phyloP scores from a whole-genome alignment of 257 asterid genomes.

The Ilex asprella region DNA sequence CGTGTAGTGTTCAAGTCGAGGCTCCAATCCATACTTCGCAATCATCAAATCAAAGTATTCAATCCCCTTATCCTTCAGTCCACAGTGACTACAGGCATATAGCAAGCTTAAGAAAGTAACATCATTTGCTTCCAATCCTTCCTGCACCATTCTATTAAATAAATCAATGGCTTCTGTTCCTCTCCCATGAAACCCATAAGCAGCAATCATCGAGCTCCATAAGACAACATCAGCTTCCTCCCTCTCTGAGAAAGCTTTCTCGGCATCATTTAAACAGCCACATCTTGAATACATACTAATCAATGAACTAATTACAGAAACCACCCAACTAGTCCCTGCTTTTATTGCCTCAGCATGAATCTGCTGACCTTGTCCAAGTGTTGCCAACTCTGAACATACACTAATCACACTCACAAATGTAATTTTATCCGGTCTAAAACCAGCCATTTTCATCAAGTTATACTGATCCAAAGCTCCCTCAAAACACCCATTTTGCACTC shows the following conservation, averaged over 20 bases:
- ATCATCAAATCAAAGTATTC: conserved; percentile 37
- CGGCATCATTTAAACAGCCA: conserved; percentile 33
- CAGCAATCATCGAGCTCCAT: conserved; percentile 76
- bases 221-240: conserved; percentile 23
- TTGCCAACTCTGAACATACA: conserved; percentile 60
- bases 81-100: conserved; percentile 52
- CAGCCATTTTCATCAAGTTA: conserved; percentile 32
- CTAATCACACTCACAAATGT: conserved; percentile 57
- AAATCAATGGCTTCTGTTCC: conserved; percentile 37
- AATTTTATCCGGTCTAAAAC: conserved; percentile 40
- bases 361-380: conserved; percentile 67
- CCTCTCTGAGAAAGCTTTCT: conserved; percentile 19
- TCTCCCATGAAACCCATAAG: conserved; percentile 56
- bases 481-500: conserved; percentile 62
- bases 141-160: conserved; percentile 33
- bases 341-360: conserved; percentile 45
- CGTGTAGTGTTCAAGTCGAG: conserved; percentile 55
- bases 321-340: conserved; percentile 30
- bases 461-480: conserved; percentile 50
- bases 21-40: conserved; percentile 30
- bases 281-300: conserved; percentile 73
- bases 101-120: conserved; percentile 46
- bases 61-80: conserved; percentile 42
- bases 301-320: conserved; percentile 45
- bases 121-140: conserved; percentile 26